Conservation (phyloP, 1,139 yeast genomes). For the Ogataea hybrid region DNA sequence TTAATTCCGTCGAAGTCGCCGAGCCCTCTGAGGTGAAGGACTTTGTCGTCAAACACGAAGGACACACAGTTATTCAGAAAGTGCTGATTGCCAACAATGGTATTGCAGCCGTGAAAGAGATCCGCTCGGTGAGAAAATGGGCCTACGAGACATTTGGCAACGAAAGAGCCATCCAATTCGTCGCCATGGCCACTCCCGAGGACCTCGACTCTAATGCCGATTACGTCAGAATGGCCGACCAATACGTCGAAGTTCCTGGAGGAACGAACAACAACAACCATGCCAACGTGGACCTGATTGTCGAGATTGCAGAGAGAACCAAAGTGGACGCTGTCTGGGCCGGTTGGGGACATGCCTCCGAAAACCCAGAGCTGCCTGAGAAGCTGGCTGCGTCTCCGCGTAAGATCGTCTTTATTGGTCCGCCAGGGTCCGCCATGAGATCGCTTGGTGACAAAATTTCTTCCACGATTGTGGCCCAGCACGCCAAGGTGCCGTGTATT, state of each 20-base stretch:
- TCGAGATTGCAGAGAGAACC: constrained; percentile 95
- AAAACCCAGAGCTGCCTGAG: constrained; percentile 93
- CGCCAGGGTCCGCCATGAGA: constrained; percentile 98
- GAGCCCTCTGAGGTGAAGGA: constrained; percentile 76
- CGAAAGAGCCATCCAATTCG: constrained; percentile 89
- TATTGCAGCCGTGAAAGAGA: constrained; percentile 98
- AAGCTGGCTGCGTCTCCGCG: constrained; percentile 87
- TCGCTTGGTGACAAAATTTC: constrained; percentile 98
- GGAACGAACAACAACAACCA: constrained; percentile 98
- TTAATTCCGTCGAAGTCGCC: constrained; percentile 70
- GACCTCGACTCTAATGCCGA: constrained; percentile 97
- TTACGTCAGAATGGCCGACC: constrained; percentile 98
- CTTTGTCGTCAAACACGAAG: constrained; percentile 82
- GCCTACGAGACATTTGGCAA: constrained; percentile 97
- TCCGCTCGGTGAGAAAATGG: constrained; percentile 97
- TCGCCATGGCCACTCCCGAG: constrained; percentile 99
- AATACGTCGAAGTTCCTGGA: constrained; percentile 97
- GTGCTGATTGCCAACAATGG: constrained; percentile 96
- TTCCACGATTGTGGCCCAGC: constrained; percentile 97
- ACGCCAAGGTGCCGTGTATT: constrained; percentile 95
- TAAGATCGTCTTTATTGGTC: constrained; percentile 90
- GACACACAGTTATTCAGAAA: constrained; percentile 91
- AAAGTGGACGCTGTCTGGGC: constrained; percentile 99
- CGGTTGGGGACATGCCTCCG: constrained; percentile 99
- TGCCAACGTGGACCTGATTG: constrained; percentile 96